Evolutionary conservation across 2,329 filamentous ascomycete species (phyloP), one percentile per base, ranked within the genome.

Genomic region (Neodidymelliopsis sp.): DNA sequence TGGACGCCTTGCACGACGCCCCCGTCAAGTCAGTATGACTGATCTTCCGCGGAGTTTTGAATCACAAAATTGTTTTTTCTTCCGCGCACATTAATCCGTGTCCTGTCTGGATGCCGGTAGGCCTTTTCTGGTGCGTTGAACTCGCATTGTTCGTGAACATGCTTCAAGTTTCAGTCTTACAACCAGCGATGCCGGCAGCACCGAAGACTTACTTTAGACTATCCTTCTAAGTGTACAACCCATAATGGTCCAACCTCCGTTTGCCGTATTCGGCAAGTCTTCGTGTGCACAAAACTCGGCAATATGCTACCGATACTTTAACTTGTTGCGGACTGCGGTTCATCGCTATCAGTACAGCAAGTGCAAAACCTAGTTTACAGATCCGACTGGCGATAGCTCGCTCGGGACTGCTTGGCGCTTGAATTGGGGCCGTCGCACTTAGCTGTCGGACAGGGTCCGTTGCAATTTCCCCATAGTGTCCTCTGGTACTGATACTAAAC

Each of bases 1-100:
- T 30, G 20, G 22, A 38, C 19, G 25, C 22, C 20, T 13, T 45
- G 29, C 45, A 25, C 35, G 10, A 45, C 47, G 25, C 24, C 13
- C 42, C 18, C 13, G 16, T 40, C 36, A 36, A 36, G 13, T 18
- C 28, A 37, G 38, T 38, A 50, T 45, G 40, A 44, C 18, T 31
- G n/a, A 28, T 7, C 39, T 15, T 44, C 34, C 23, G 40, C 47
- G 23, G 24, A 15, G 10, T 15, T 18, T 27, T 39, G 19, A 9
- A 24, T 20, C 15, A 30, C 12, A 22, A 19, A 22, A 9, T 16
- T 12, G 24, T 37, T 43, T 50, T 40, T 36, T 36, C 41, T 40
- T 36, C 36, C n/a, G 15, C 31, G 29, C 24, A 23, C 9, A 29
- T 6, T 41, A 10, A 25, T 15, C 11, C 18, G n/a, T n/a, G n/a